phyloP scores from a whole-genome alignment of 2,329 filamentous ascomycete genomes.

The Blumeria graminis region DNA sequence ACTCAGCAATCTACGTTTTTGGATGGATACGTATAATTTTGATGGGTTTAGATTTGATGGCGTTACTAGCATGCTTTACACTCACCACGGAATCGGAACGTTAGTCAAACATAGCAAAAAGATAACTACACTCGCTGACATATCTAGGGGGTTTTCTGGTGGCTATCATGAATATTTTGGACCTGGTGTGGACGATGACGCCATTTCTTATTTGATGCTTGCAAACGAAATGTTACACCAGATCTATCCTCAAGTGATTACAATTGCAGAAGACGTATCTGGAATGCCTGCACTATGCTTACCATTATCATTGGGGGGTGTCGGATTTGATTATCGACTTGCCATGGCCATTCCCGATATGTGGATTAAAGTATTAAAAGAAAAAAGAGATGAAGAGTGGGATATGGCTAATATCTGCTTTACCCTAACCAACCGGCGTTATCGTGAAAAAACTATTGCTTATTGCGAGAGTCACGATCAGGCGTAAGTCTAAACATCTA shows the following conservation, averaged over 20 bases:
- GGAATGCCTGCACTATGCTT: constrained; percentile 96
- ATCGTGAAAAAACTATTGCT: constrained; percentile 94
- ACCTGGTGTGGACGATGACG: constrained; percentile 68
- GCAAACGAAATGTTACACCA: constrained; percentile 88
- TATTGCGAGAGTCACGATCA: constrained; percentile 96
- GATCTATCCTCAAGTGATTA: constrained; percentile 73
- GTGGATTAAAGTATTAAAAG: constrained; percentile 98
- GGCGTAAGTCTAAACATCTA: constrained; percentile 38
- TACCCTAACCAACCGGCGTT: constrained; percentile 75
- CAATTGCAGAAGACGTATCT: constrained; percentile 89
- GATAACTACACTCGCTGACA: constrained; percentile 4
- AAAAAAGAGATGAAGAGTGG: constrained; percentile 69
- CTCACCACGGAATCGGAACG: constrained; percentile 91
- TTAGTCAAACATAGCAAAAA: constrained; percentile 23
- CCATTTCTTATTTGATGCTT: constrained; percentile 81
- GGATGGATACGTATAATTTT: constrained; percentile 97
- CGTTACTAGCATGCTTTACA: constrained; percentile 95
- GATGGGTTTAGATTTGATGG: constrained; percentile 97
- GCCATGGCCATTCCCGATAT: constrained; percentile 96
- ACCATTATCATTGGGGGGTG: constrained; percentile 59
- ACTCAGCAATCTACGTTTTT: constrained; percentile 84
- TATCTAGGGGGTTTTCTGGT: constrained; percentile 63
- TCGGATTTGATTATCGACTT: constrained; percentile 91
- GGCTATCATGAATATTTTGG: constrained; percentile 98
- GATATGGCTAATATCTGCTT: constrained; percentile 66